These are phyloP conservation scores for Dimocarpus longan DNA, from an alignment of 345 rosid species.

Conservation along the genomic window DNA sequence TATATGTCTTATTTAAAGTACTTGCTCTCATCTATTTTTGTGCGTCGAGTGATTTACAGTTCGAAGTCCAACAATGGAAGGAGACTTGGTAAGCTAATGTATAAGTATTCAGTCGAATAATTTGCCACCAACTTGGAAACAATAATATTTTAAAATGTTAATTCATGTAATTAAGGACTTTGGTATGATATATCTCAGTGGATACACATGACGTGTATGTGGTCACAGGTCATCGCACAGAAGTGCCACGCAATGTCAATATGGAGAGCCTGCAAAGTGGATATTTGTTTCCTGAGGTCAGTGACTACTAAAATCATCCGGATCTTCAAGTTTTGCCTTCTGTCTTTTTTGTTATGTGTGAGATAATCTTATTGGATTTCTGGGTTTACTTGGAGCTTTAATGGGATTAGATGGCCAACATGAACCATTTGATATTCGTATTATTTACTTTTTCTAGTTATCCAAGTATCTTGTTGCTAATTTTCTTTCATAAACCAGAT, in stretches of 20 bases:
- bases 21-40: not conserved
- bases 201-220: not conserved
- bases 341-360: not conserved
- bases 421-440: not conserved
- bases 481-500: slow-evolving; percentile 28
- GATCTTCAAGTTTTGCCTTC: not conserved
- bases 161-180: not conserved
- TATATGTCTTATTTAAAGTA: not conserved
- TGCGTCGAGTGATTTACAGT: slow-evolving; percentile 12
- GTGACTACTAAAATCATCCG: not conserved
- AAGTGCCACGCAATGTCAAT: slow-evolving; percentile 39
- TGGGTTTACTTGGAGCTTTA: not conserved
- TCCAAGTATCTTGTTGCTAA: not conserved
- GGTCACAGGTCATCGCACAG: slow-evolving; percentile 35
- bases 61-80: slow-evolving; percentile 15
- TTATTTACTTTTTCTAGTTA: not conserved
- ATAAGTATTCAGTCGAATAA: not conserved
- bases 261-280: slow-evolving; percentile 45
- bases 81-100: slow-evolving; percentile 27
- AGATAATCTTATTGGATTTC: not conserved
- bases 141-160: too few species aligned
- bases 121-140: not conserved
- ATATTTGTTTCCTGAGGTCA: slow-evolving; percentile 53
- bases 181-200: too few species aligned
- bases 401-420: not conserved